A percentile compares a stretch with the other conserved stretches of the same genome.
These are phyloP conservation scores for Cenchrus fungigraminus DNA, from an alignment of 176 grass and related monocot species.

Conservation along the genomic window DNA sequence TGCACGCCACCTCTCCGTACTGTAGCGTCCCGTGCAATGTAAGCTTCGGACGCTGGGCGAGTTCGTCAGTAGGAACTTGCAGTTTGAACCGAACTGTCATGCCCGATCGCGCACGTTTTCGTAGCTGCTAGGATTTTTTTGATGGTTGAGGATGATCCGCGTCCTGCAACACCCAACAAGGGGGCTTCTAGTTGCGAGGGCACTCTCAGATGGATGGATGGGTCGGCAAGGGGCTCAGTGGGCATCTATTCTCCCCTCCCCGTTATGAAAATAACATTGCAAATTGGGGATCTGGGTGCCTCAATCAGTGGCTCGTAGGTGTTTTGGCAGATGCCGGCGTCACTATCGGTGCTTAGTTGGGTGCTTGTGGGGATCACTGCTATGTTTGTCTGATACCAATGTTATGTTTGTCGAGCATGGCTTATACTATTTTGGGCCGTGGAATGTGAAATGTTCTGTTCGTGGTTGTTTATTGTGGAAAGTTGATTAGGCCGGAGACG, in stretches of 20 bases:
- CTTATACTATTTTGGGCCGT: neutral
- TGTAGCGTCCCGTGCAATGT: conserved; percentile 14
- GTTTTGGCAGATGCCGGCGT: neutral
- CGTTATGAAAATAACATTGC: neutral
- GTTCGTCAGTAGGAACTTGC: neutral
- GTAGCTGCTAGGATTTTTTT: neutral
- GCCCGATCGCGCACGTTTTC: conserved; percentile 19
- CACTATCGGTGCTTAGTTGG: conserved; percentile 29
- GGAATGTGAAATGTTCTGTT: neutral
- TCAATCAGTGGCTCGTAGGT: neutral
- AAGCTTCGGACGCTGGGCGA: neutral
- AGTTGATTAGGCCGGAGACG: neutral
- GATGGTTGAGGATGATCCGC: too few relatives aligned
- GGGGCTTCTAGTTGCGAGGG: conserved; percentile 3
- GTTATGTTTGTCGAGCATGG: neutral
- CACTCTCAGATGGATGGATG: neutral
- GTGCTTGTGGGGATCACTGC: neutral
- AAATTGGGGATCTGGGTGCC: neutral
- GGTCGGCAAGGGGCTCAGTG: neutral
- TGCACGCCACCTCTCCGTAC: neutral
- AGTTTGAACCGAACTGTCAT: neutral
- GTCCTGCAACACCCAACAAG: neutral
- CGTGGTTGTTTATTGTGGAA: neutral
- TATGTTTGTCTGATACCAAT: neutral
- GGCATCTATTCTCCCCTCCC: neutral